Evolutionary conservation across 2,329 filamentous ascomycete species (phyloP), one percentile per base, ranked within the genome.

Genomic region (Penicillium hesseltinei): DNA sequence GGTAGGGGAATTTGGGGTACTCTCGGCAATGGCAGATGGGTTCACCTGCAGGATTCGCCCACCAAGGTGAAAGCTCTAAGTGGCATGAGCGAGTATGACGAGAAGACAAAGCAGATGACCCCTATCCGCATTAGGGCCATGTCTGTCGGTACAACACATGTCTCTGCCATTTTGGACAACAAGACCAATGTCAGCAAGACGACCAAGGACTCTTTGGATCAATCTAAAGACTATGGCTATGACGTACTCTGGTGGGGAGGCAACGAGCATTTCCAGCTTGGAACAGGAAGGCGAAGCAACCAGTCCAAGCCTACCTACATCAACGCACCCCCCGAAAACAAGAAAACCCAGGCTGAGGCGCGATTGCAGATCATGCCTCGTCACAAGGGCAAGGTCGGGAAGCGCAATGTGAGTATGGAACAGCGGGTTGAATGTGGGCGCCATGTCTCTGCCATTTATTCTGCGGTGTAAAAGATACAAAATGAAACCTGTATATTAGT

Each of bases 201-300:
- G 71, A 53, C 79, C 67, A 73, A 74, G 60, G 66, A 73, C 17
- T 81, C 82, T 1, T 78, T 84, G 40, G 88, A 90, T 63, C 89
- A 92, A 67, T 91, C 87, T 1, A 63, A 65, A n/a, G 92, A 94
- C 71, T 96, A 88, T 85, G 94, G 94, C 48, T 86, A 89, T 5
- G 94, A 97, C 71, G 87, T 92, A 31, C 73, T 97, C 1, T 95
- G 91, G 80, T 99, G 92, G 91, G 94, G 94, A 60, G 91, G 91
- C 52, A 99, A 97, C 69, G 92, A 97, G 77, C 85, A 88, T 71
- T 97, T 89, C 74, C 94, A 99, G 76, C 84, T 99, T 27, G 94
- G 94, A 13, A 97, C 89, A 0, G 92, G 94, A 29, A 95, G 89
- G 79, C 80, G 93, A 60, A 94, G 85, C 68, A 97, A 97, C 69